Conservation (phyloP, 805 yeast species). For the Lachancea waltii region DNA sequence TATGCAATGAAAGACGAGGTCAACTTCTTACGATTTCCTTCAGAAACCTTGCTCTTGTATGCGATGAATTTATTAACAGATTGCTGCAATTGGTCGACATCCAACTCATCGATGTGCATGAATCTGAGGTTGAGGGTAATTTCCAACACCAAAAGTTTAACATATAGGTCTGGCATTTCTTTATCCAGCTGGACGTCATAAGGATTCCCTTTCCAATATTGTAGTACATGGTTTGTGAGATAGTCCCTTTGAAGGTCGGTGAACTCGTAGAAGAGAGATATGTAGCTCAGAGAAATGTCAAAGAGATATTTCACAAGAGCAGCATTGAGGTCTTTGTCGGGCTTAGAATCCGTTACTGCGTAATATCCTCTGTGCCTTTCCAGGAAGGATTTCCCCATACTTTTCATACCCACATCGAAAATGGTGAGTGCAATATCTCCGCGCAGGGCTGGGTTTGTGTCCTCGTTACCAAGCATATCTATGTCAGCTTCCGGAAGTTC, state of each 20-base stretch:
- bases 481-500: constrained; percentile 82
- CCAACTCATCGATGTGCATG: constrained; percentile 32
- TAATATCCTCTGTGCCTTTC: constrained; percentile 32
- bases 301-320: constrained; percentile 31
- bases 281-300: constrained; percentile 40
- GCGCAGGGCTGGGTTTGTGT: constrained; percentile 68
- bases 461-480: constrained; percentile 79
- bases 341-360: constrained; percentile 30
- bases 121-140: constrained; percentile 63
- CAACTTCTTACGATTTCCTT: constrained; percentile 31
- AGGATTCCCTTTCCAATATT: constrained; percentile 41
- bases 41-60: constrained; percentile 41
- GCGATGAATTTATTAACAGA: constrained; percentile 68
- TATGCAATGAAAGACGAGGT: constrained; percentile 31
- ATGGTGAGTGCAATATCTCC: constrained; percentile 70
- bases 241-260: constrained; percentile 61
- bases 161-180: constrained; percentile 32
- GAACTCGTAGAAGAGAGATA: constrained; percentile 62
- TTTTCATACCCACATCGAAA: constrained; percentile 58
- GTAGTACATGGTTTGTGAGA: constrained; percentile 58
- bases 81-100: constrained; percentile 54
- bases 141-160: constrained; percentile 42
- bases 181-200: constrained; percentile 28
- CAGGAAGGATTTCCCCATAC: constrained; percentile 31
- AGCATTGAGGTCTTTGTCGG: constrained; percentile 26